A percentile compares a stretch with the other conserved stretches of the same genome.
phyloP scores from a whole-genome alignment of 1,284 basidiomycete species.

The Apiotrichum gracile region DNA sequence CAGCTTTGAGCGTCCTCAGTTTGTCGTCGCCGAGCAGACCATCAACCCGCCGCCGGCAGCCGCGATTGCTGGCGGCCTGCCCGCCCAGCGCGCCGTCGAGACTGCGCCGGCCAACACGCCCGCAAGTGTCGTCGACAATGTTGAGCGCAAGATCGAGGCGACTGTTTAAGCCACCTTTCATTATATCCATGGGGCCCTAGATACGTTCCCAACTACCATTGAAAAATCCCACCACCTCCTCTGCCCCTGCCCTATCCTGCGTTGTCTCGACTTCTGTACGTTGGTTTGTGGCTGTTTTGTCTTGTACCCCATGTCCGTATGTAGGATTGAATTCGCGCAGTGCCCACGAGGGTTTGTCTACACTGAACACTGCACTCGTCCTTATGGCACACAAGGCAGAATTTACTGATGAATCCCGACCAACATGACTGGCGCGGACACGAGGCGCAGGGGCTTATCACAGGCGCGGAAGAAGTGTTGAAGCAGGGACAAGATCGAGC shows the following conservation, averaged over 20 bases:
- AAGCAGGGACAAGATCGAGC: too few species aligned
- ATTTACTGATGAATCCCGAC: too few species aligned
- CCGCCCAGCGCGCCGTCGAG: background rate
- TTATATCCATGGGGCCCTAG: too few species aligned
- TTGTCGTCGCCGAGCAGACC: conserved; percentile 17
- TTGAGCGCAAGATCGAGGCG: background rate
- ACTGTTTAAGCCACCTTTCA: background rate
- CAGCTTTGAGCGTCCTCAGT: conserved; percentile 11
- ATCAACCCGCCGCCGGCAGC: conserved; percentile 2
- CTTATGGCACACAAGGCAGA: too few species aligned
- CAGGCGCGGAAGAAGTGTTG: too few species aligned
- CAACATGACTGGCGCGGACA: too few species aligned
- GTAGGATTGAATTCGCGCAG: too few species aligned
- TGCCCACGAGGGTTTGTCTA: too few species aligned
- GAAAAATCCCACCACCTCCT: too few species aligned
- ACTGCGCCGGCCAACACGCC: background rate
- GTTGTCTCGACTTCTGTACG: background rate
- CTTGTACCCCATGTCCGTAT: background rate
- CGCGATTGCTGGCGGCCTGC: background rate
- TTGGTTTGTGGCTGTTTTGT: background rate
- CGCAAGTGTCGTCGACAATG: background rate
- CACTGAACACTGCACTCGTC: too few species aligned
- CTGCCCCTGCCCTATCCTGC: background rate
- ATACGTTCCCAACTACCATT: too few species aligned
- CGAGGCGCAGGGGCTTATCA: too few species aligned